A percentile compares a stretch with the other conserved stretches of the same genome.
These are phyloP conservation scores for Camelina hispida DNA, from an alignment of 345 rosid genomes.

Conservation along the genomic window DNA sequence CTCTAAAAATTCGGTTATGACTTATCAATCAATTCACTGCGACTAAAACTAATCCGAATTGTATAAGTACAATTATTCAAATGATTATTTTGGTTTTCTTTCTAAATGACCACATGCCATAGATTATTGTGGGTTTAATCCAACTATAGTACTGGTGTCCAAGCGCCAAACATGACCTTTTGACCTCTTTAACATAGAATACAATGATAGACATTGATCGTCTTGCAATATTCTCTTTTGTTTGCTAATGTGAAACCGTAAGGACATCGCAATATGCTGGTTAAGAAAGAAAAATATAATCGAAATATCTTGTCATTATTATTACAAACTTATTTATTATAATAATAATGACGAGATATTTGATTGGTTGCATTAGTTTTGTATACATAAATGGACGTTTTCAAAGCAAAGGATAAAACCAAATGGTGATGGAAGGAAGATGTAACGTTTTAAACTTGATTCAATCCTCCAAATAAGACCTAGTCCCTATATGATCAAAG, in stretches of 20 bases:
- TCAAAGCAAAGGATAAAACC: conserved; percentile 30
- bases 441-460: conserved; percentile 30
- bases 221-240: background rate
- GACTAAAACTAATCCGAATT: conserved; percentile 2
- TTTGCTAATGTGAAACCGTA: background rate
- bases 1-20: background rate
- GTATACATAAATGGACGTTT: conserved; percentile 10
- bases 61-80: conserved; percentile 18
- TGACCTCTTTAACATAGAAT: conserved; percentile 18
- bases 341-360: background rate
- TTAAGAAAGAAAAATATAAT: background rate
- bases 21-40: conserved; percentile 16
- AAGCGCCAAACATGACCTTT: conserved; percentile 9
- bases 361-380: conserved; percentile 13
- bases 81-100: conserved; percentile 6
- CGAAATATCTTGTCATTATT: background rate
- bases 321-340: background rate
- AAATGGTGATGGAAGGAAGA: conserved; percentile 36
- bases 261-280: conserved; percentile 5
- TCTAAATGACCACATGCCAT: background rate
- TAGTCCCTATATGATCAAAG: background rate
- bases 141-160: conserved; percentile 1
- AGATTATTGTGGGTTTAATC: conserved; percentile 24
- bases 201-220: background rate
- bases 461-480: background rate